Base-by-base conservation (phyloP, 495 filamentous ascomycete species). In the Tuber calosporum region DNA sequence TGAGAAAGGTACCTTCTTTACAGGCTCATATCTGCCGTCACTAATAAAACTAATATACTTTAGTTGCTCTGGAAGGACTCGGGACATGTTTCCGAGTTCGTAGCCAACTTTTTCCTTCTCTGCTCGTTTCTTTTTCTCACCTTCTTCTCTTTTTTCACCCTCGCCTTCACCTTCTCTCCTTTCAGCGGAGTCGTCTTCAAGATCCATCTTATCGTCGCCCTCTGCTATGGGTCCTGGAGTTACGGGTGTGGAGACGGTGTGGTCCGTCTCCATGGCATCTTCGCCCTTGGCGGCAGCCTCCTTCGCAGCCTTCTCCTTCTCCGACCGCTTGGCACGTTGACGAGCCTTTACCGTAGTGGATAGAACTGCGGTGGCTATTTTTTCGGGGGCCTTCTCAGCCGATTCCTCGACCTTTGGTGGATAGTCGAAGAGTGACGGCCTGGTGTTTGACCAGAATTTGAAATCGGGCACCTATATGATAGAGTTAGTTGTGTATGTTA, bases 101-200 rank as follows among this genome's bases (percentile, higher is more conserved):
- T 95, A 98, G 68, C 96, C 95, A 67, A 96, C 88, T 86, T 96
- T 97, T 84, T 99, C 95, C 84, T 95, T 96, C 84, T 98, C 96
- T 11, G 86, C 85, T 86, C 92, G 96, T 88, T 94, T 97, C 85
- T 89, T 91, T 58, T 86, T 84, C 83, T 90, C 91, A 42, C 83
- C 82, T 26, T 87, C 87, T 11, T 85, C 83, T 5, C 84, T 83
- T 68, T 88, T 87, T 83, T 91, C 92, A 30, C 53, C 53, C 39
- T 92, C 90, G 26, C 81, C 84, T 17, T 88, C 86, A 41, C 83
- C 82, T 37, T 86, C 86, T 58, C 85, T 83, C 58, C 85, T 82
- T 72, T 90, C 88, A 81, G 85, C 85, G 34, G 87, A 87, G 20
- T 89, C 88, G 82, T 90, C 89, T 70, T 84, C 80, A 30, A 89